Evolutionary conservation across 164 flowering plant species (phyloP), one percentile per base, ranked within the genome.

Genomic region (Chimonanthus praecox): DNA sequence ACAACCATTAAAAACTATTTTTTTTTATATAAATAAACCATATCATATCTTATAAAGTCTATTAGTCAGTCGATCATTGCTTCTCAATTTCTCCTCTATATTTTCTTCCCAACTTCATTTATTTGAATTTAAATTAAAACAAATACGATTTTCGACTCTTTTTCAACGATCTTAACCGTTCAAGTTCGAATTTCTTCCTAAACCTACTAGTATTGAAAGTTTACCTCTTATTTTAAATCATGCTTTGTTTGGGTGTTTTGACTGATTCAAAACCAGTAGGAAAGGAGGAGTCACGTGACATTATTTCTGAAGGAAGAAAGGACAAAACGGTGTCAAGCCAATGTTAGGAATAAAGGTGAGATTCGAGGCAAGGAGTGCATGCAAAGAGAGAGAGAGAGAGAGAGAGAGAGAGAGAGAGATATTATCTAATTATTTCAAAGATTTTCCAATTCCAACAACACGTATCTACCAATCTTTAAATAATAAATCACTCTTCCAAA

Each of bases 261-360:
- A 72, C 68, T 33, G 74, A 54, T 20, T 0, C 54, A 21, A 58
- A 64, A 49, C 69, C 9, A 9, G 73, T 58, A 72, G 71, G 54
- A 54, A 47, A 9, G 73, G 61, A 72, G 71, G 54, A 54, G 58
- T 73, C 76, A 73, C 76, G 71, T 73, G 76, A 73, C 76, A 18
- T 20, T 61, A 48, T 62, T 18, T 44, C 76, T 58, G 47, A 64
- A 44, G 43, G 69, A 64, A 73, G 69, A 73, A 73, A 54, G 71
- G 76, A 68, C 64, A 67, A 73, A 73, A n/a, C 63, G 71, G 76
- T 8, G 51, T 67, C 58, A 54, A 46, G 58, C 49, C 75, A 66
- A 65, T 73, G 69, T 3, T 13, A 15, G 69, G 76, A 73, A 73
- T 67, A 73, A 73, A 73, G 76, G 67, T 71, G 73, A 71, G 67